Evolutionary conservation across 257 asterid species (phyloP), one percentile per base, ranked within the genome.

Genomic region (Nicotiana tabacum): DNA sequence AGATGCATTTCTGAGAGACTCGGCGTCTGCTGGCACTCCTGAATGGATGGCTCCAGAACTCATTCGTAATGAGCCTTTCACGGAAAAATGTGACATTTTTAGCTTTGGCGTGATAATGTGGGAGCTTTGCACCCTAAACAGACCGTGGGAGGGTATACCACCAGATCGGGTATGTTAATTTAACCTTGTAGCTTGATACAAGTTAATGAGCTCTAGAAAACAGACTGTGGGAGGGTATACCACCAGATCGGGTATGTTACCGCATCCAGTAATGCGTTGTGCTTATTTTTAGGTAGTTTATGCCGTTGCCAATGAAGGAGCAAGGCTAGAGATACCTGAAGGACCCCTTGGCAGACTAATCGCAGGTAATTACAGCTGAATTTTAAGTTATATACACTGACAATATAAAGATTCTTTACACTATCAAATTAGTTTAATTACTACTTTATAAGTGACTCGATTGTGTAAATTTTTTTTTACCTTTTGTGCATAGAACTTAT

Each of bases 31-130:
- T 39, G 98, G 99, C 82, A 96, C 99, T 84, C 99, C 98, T n/a
- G 99, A 96, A 85, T 94, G 98, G 99, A 96, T 96, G 99, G 98
- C 99, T 64, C 98, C 99, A 27, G 99, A 96, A 89, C 98, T 96
- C 62, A 91, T 96, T 37, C 93, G 95, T 17, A 94, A 90, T 33
- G 97, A 94, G 66, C 98, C 98, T 56, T 94, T 93, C 91, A 87
- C 98, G 0, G 98, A 93, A 90, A 94, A 96, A 91, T 96, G 99
- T 55, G 99, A 96, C 89, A 94, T 96, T 78, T 96, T 96, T 83
- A 93, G 99, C 84, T 93, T 96, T 0, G 99, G 99, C 3, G 46
- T 76, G 80, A 90, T 96, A 76, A 94, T 96, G 95, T 96, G 99
- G 99, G 99, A 96, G 87, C 92, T 96, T 2, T 93, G 89, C 90